Evolutionary conservation across 139 green algal genomes (phyloP).

Genomic region (Chloropicon primus): DNA sequence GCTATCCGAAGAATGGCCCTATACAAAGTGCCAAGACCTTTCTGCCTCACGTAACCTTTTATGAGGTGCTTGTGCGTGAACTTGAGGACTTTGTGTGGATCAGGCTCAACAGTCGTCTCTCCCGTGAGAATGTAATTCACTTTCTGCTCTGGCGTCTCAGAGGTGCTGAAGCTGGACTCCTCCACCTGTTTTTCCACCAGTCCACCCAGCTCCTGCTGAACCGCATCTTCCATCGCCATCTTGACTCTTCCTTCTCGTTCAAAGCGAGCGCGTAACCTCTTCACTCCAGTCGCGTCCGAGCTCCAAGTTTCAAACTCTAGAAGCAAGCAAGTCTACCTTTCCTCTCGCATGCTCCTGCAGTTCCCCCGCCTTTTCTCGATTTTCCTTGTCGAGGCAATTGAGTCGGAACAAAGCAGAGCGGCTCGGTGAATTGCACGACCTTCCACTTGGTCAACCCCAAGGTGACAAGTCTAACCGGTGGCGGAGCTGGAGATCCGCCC

Average conservation of each 20-base stretch:
- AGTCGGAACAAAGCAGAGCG: too few relatives aligned
- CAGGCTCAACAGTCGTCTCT: neutral
- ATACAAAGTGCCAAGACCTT: neutral
- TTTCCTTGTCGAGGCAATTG: too few relatives aligned
- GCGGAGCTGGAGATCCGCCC: too few relatives aligned
- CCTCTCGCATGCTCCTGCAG: too few relatives aligned
- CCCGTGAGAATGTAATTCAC: neutral
- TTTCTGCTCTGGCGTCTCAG: neutral
- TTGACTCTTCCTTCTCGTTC: neutral
- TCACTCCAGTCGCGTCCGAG: too few relatives aligned
- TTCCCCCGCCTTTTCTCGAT: too few relatives aligned
- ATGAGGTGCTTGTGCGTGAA: neutral
- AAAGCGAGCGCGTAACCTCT: too few relatives aligned
- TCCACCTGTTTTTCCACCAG: neutral
- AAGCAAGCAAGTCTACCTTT: too few relatives aligned
- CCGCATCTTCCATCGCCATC: neutral
- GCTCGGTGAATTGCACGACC: too few relatives aligned
- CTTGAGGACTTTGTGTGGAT: neutral
- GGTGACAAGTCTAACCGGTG: too few relatives aligned
- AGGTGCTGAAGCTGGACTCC: neutral
- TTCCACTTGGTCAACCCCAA: too few relatives aligned
- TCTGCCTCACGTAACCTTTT: neutral
- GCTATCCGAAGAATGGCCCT: neutral
- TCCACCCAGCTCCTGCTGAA: neutral
- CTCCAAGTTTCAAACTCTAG: too few relatives aligned